Conservation (phyloP, 176 grass and related monocot genomes). For the Microstegium vimineum region DNA sequence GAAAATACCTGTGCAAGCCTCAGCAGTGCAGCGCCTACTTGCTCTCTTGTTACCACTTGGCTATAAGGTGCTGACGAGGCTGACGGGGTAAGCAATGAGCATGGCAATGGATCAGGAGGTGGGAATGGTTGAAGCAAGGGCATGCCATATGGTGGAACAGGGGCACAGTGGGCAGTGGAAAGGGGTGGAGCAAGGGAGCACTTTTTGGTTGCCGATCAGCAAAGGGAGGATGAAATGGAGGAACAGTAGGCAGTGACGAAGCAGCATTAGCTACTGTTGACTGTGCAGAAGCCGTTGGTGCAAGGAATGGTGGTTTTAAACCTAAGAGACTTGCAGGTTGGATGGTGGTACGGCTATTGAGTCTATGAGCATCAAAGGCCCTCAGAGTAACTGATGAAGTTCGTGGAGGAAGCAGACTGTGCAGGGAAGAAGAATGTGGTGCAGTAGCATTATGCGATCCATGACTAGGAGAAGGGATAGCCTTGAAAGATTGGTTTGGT, state of each 20-base stretch:
- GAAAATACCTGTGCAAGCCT: constrained; percentile 58
- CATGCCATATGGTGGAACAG: constrained; percentile 24
- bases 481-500: constrained; percentile 6
- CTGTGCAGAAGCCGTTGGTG: constrained; percentile 22
- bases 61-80: constrained; percentile 16
- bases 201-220: constrained; percentile 27
- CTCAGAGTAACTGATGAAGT: constrained; percentile 27
- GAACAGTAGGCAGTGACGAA: constrained; percentile 27
- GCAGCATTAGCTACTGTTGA: constrained; percentile 20
- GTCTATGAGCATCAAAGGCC: constrained; percentile 35
- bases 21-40: constrained; percentile 35
- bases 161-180: constrained; percentile 38
- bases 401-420: constrained; percentile 24
- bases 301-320: constrained; percentile 31
- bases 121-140: constrained; percentile 43
- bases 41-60: constrained; percentile 42
- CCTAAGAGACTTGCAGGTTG: constrained; percentile 30
- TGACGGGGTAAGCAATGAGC: constrained; percentile 27
- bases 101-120: constrained; percentile 28
- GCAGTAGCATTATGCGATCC: constrained; percentile 23
- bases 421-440: constrained; percentile 21
- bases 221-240: constrained; percentile 45
- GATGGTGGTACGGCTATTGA: constrained; percentile 8
- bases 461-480: constrained; percentile 29
- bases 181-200: constrained; percentile 38